Evolutionary conservation across 345 rosid species (phyloP), one percentile per base, ranked within the genome.

Genomic region (Populus deltoides): DNA sequence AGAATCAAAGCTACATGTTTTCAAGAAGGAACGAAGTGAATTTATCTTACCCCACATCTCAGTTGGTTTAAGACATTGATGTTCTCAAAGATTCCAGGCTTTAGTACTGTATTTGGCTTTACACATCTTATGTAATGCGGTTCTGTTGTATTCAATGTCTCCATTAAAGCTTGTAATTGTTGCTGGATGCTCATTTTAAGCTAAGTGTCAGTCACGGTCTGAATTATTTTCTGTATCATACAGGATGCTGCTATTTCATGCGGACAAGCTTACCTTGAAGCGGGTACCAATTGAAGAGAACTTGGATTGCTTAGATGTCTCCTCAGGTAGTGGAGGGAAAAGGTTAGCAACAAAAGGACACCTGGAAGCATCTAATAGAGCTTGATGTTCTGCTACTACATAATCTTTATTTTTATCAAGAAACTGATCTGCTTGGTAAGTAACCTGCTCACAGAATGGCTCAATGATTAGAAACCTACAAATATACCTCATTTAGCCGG

Each of bases 361-460:
- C 59, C 75, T 79, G 18, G 95, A 91, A 61, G 90, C 95, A 78
- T 86, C 75, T 78, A 91, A 70, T 45, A 91, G 75, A 68, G 89
- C 95, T 84, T 90, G 96, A 87, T 91, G 93, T 84, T 91, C 96
- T 76, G 96, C 90, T 71, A 90, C 93, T 45, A 91, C 92, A 67
- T 91, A 91, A 65, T 91, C 95, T 85, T 90, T 91, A 84, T 91
- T 91, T 81, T 91, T 91, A 73, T 91, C 96, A 53, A 91, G 89
- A 82, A 91, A 91, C 45, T 87, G 90, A 74, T 91, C 91, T 51
- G 96, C 89, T 83, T 88, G 92, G 57, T 90, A 91, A 11, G 80
- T 85, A 43, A 91, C 96, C 96, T 90, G 84, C 75, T 71, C 67
- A 39, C 61, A 24, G 77, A 59, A 82, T 79, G 24, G 18, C 5